Evolutionary conservation across 192 early-diverging fungal species (phyloP), one percentile per base, ranked within the genome.

Genomic region (Spizellomyces sp.): DNA sequence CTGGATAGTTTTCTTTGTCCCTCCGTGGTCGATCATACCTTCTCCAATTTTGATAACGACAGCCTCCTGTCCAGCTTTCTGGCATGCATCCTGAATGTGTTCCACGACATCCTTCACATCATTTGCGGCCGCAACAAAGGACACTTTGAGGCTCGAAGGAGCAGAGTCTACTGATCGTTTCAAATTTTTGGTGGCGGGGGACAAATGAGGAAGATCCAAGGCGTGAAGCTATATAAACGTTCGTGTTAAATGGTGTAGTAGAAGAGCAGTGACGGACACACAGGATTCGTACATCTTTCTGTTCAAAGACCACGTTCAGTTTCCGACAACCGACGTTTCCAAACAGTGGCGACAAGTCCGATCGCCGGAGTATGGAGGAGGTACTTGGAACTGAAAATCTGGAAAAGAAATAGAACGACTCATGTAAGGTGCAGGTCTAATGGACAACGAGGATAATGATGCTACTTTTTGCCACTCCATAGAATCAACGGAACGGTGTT

Each of bases 271-370:
- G 9, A 7, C 63, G 17, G 90, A 90, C 10, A 85, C 86, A 2
- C 76, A 83, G 42, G 89, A 89, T 27, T 79, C 90, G 4, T 63
- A 84, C 21, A 76, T 77, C 21, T 86, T 92, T 73, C 78, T 90
- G 48, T 65, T 74, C 5, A 67, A 68, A 57, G 76, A 83, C 36
- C 61, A 79, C 42, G 45, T 75, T 55, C 72, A 85, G 4, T 73
- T 85, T 48, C 74, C 71, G 45, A 57, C 80, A 42, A 77, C 80
- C 79, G 77, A 83, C 79, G 79, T 77, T 62, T 75, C 74, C 48
- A 80, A 83, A 64, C 75, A 80, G 62, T 69, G 62, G n/a, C n/a
- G 43, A 45, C 62, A 36, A 15, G 64, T 17, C 71, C 65, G 2
- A 5, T 7, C 56, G 63, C 54, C 21, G 75, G 71, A 64, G 78